Evolutionary conservation across 345 rosid genomes (phyloP).

Genomic region (Cardamine resedifolia): DNA sequence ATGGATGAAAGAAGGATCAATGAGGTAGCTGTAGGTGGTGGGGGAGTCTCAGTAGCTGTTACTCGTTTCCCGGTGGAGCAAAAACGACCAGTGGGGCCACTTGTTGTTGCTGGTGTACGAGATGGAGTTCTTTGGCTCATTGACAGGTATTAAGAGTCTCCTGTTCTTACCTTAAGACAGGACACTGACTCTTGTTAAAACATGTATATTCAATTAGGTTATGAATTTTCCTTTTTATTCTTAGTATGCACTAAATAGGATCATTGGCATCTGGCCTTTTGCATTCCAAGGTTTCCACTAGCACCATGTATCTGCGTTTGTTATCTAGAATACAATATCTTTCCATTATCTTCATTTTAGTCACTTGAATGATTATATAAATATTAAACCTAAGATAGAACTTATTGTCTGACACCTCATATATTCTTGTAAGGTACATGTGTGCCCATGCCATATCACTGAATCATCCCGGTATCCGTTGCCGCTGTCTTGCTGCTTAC

Average conservation of each 20-base stretch:
- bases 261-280: conserved; percentile 7
- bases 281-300: background rate
- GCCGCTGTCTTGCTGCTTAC: conserved; percentile 95
- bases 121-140: conserved; percentile 99
- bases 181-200: background rate
- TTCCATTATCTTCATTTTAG: conserved; percentile 15
- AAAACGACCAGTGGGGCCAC: conserved; percentile 96
- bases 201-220: background rate
- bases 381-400: conserved; percentile 1
- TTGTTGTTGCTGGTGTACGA: conserved; percentile 87
- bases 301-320: background rate
- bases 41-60: conserved; percentile 97
- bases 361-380: conserved; percentile 7
- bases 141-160: conserved; percentile 62
- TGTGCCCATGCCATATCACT: conserved; percentile 95
- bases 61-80: conserved; percentile 95
- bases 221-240: conserved; percentile 14
- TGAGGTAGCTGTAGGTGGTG: conserved; percentile 99
- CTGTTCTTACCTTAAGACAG: conserved; percentile 6
- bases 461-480: conserved; percentile 96
- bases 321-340: background rate
- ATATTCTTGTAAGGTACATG: conserved; percentile 68
- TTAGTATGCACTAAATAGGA: conserved; percentile 6
- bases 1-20: conserved; percentile 71
- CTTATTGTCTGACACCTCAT: conserved; percentile 13